A percentile compares a stretch with the other conserved stretches of the same genome.
These are phyloP conservation scores for Fusarium xylarioides DNA, from an alignment of 2,329 filamentous ascomycete genomes.

Conservation along the genomic window DNA sequence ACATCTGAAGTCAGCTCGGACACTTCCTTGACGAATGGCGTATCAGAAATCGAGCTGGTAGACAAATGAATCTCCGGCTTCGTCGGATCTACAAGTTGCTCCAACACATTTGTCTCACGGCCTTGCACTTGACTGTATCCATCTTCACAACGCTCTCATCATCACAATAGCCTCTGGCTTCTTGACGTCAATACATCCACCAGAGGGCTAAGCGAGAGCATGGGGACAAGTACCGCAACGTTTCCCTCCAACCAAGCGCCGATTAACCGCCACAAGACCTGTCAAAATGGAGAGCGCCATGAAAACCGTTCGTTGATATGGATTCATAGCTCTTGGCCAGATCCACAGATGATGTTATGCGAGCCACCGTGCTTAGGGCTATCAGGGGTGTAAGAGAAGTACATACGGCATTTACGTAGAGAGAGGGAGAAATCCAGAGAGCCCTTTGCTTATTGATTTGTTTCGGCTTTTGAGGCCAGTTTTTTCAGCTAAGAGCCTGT, in stretches of 20 bases:
- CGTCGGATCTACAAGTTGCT: constrained; percentile 14
- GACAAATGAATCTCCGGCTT: constrained; percentile 7
- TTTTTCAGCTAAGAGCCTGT: constrained; percentile 7
- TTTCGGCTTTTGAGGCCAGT: constrained; percentile 30
- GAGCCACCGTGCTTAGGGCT: constrained; percentile 11
- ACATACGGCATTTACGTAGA: background rate
- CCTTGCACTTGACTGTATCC: background rate
- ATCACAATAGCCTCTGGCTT: background rate
- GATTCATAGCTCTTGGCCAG: constrained; percentile 19
- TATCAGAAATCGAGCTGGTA: constrained; percentile 5
- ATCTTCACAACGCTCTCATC: background rate
- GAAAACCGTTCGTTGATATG: constrained; percentile 8
- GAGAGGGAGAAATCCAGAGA: background rate
- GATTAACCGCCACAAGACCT: constrained; percentile 3
- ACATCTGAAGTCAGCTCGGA: constrained; percentile 14
- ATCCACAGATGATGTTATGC: constrained; percentile 36
- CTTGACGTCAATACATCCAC: constrained; percentile 11
- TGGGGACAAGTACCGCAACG: background rate
- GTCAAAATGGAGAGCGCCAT: constrained; percentile 6
- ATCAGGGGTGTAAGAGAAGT: constrained; percentile 1
- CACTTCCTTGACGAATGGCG: constrained; percentile 27
- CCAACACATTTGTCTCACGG: background rate
- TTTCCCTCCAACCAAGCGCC: constrained; percentile 4
- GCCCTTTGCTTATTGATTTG: constrained; percentile 19
- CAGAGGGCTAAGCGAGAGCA: constrained; percentile 1